A percentile compares a stretch with the other conserved stretches of the same genome.
phyloP scores from a whole-genome alignment of 805 yeast species.

The Hanseniaspora vineae region DNA sequence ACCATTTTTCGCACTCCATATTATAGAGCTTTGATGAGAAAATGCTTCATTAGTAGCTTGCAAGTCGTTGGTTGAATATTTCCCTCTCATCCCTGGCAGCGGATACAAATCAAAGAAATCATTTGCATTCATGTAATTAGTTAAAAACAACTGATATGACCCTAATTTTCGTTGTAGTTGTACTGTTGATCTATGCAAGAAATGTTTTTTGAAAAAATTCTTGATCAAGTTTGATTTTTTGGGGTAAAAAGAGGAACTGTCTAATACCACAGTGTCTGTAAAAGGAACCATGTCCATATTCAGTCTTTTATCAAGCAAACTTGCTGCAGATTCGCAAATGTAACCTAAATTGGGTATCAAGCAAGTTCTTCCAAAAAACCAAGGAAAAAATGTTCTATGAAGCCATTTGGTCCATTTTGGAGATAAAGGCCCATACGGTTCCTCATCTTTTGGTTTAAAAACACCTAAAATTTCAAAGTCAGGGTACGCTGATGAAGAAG shows the following conservation, averaged over 20 bases:
- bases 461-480: slow-evolving; percentile 34
- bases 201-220: not conserved
- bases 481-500: not conserved
- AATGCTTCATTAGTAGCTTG: not conserved
- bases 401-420: slow-evolving; percentile 77
- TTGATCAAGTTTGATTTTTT: not conserved
- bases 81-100: slow-evolving; percentile 30
- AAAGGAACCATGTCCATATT: slow-evolving; percentile 50
- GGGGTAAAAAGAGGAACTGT: slow-evolving; percentile 31
- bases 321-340: slow-evolving; percentile 60
- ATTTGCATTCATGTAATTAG: slow-evolving; percentile 48
- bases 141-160: slow-evolving; percentile 50
- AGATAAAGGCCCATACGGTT: slow-evolving; percentile 65
- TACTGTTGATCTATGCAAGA: not conserved
- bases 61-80: slow-evolving; percentile 4
- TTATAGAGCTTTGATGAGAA: not conserved
- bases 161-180: slow-evolving; percentile 37
- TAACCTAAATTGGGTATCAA: slow-evolving; percentile 62
- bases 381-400: slow-evolving; percentile 62
- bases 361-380: slow-evolving; percentile 64
- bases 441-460: slow-evolving; percentile 71
- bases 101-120: slow-evolving; percentile 45
- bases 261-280: slow-evolving; percentile 42
- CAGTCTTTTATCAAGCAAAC: slow-evolving; percentile 48
- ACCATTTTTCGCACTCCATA: slow-evolving; percentile 25